These are phyloP conservation scores for Aspergillus nomiae DNA, from an alignment of 2,329 filamentous ascomycete genomes.

Conservation along the genomic window DNA sequence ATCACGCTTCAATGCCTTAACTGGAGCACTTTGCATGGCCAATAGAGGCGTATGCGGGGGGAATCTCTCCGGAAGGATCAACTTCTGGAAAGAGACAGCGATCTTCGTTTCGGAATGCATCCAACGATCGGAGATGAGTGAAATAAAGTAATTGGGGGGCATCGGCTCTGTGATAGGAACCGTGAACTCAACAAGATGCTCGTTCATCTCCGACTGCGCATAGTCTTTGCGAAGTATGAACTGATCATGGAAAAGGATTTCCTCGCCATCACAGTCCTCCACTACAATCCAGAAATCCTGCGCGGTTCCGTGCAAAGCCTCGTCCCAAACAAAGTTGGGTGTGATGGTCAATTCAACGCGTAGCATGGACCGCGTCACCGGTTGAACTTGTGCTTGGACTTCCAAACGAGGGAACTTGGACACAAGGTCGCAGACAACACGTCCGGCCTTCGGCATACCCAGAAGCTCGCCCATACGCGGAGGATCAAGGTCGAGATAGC, in stretches of 20 bases:
- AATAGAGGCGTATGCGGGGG: constrained; percentile 89
- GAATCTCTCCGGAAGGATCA: constrained; percentile 93
- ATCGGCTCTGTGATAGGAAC: constrained; percentile 96
- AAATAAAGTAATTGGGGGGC: constrained; percentile 98
- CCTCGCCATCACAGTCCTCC: constrained; percentile 95
- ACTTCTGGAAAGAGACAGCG: constrained; percentile 90
- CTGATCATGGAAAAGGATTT: constrained; percentile 91
- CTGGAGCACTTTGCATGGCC: constrained; percentile 86
- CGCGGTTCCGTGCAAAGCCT: constrained; percentile 78
- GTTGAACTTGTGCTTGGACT: constrained; percentile 89
- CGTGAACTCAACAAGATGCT: constrained; percentile 94
- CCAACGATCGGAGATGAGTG: constrained; percentile 92
- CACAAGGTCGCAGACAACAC: constrained; percentile 80
- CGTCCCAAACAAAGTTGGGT: constrained; percentile 96
- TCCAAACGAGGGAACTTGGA: constrained; percentile 92
- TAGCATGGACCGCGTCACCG: constrained; percentile 90
- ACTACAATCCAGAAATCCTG: constrained; percentile 97
- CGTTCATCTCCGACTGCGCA: constrained; percentile 79
- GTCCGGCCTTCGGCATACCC: constrained; percentile 84
- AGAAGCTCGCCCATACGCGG: constrained; percentile 94
- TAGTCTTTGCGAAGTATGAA: constrained; percentile 92
- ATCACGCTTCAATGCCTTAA: constrained; percentile 82
- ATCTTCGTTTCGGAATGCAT: constrained; percentile 97
- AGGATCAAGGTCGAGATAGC: constrained; percentile 94
- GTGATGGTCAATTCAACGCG: constrained; percentile 87